Evolutionary conservation across 495 filamentous ascomycete species (phyloP), one percentile per base, ranked within the genome.

Genomic region (Podospora australis): DNA sequence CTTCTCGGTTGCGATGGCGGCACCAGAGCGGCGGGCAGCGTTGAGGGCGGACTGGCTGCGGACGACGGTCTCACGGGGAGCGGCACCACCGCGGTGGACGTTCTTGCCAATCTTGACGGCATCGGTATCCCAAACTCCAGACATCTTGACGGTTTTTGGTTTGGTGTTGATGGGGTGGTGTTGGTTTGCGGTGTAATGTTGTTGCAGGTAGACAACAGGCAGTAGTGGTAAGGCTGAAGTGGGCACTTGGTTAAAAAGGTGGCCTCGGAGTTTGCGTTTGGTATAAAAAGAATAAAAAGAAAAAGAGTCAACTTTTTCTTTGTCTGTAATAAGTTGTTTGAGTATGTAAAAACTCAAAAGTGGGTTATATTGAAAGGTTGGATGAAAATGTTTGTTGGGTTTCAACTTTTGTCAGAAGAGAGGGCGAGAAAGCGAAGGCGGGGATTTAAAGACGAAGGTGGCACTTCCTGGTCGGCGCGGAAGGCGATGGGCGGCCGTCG

Each of bases 81-180:
- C 74, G 24, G 68, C 72, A 54, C 79, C 86, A 35, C 79, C 71
- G 56, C 74, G 75, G 51, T 78, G 77, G 59, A 78, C 72, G 70
- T 87, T 90, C 75, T 78, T 83, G 56, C 92, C 92, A 63, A 99
- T 99, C 79, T 88, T 95, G 64, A 90, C 94, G 55, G 86, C 84
- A 17, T 49, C 58, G 53, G 74, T 68, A 58, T 95, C 87, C 91
- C 91, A 96, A 56, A 44, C 76, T n/a, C n/a, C n/a, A 78, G 83
- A 70, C 72, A 76, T 75, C 39, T 63, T 73, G 66, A 59, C 23
- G 36, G 34, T 41, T 29, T 44, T 38, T 46, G 41, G n/a, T 39
- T 35, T 19, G 29, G 53, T 45, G 43, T 46, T 52, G 40, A 13
- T 17, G 16, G 17, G 25, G 22, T 35, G 26, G n/a, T 34, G 11